Evolutionary conservation across 352 stramenopile genomes (phyloP), one percentile per base, ranked within the genome.

Genomic region (Phytophthora megakarya): DNA sequence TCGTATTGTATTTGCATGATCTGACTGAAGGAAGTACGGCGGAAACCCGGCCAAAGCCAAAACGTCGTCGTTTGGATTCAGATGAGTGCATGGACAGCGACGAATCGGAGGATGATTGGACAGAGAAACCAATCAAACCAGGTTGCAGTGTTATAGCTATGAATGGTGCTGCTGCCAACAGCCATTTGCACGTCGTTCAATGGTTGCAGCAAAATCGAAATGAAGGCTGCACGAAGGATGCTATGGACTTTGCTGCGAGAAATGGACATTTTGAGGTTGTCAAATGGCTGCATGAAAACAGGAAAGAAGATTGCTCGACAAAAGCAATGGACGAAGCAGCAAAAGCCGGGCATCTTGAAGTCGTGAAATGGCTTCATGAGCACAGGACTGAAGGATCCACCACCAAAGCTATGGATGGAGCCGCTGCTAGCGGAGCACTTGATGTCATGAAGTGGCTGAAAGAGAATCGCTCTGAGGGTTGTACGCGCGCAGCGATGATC

Each of bases 1-100:
- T 57, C 9, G 33, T 47, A 4, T 8, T 37, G 22, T 46, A 47
- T 46, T 21, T 57, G 33, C 49, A 57, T 33, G 45, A 40, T 19
- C 7, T 30, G 28, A 22, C 43, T 22, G 9, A 50, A 23, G 23
- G 43, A 35, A 50, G 43, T 18, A n/a, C 33, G 5, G 33, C 18
- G 9, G 33, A 40, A 40, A 5, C 13, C 5, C 16, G 13, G 33
- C 8, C 33, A 6, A 40, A 16, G 33, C 12, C 3, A 18, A 40
- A 3, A 13, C 33, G 13, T 7, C 16, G 5, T 16, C 5, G 18
- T 16, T 5, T 13, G 33, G 33, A 16, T 16, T 40, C 33, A n/a
- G 8, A 40, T 16, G 6, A 40, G 30, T 35, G 8, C 9, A 35
- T 35, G 30, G 30, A 35, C 30, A 35, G 30, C 13, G 30, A 1